Conservation (phyloP, 768 basidiomycete genomes). For the Panaeolus cyanescens region DNA sequence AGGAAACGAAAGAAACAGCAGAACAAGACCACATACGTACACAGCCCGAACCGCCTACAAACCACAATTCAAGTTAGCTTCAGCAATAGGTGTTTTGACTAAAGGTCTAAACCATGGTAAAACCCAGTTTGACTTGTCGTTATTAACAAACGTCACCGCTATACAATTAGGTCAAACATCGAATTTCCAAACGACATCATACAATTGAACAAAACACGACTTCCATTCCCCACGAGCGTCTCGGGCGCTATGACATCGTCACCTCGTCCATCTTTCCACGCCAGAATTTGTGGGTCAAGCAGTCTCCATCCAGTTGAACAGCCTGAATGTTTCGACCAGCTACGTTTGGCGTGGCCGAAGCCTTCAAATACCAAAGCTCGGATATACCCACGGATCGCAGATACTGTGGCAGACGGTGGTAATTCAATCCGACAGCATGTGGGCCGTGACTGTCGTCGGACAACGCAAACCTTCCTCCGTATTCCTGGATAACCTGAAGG, state of each 20-base stretch:
- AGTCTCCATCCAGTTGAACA: slow-evolving; percentile 48
- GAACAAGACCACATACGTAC: too few relatives aligned
- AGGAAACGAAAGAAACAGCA: not conserved
- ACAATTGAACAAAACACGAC: not conserved
- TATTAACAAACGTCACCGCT: too few relatives aligned
- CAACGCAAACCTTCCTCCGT: slow-evolving; percentile 76
- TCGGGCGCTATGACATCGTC: not conserved
- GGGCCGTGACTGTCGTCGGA: slow-evolving; percentile 98
- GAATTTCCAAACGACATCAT: not conserved
- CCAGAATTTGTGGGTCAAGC: slow-evolving; percentile 70
- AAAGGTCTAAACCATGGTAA: too few relatives aligned
- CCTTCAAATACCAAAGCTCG: slow-evolving; percentile 66
- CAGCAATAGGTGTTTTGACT: too few relatives aligned
- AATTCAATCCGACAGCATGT: slow-evolving; percentile 86
- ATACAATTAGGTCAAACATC: not conserved
- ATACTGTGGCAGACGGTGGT: slow-evolving; percentile 66
- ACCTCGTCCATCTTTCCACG: not conserved
- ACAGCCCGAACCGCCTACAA: too few relatives aligned
- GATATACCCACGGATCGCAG: slow-evolving; percentile 57
- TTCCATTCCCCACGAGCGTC: not conserved
- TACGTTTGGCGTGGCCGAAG: slow-evolving; percentile 38
- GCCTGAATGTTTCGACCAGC: slow-evolving; percentile 48
- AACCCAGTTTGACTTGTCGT: too few relatives aligned
- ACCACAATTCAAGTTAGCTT: too few relatives aligned
- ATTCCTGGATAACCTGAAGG: slow-evolving; percentile 65